Base-by-base conservation (phyloP, 2,329 filamentous ascomycete genomes). In the Fusarium camptoceras region DNA sequence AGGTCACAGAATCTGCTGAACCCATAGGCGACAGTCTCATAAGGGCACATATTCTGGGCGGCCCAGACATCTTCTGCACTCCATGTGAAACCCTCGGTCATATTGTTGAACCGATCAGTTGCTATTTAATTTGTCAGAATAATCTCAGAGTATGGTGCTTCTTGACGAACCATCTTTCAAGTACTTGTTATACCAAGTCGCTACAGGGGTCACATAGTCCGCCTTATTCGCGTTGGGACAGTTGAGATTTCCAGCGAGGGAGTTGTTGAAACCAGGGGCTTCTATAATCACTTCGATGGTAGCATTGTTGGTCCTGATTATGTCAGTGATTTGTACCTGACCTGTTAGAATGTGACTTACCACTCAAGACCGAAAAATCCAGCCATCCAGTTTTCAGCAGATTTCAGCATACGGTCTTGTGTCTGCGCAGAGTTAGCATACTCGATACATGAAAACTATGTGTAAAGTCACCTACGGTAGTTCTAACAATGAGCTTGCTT, bases 331-430 rank as follows among this genome's bases (percentile, higher is more conserved):
- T 10, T 30, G n/a, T 20, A 25, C 8, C 20, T 15, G 24, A 20
- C 12, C n/a, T 12, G 22, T 30, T 9, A 14, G 8, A 11, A 12
- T 6, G 15, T 3, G 22, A 27, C 79, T 31, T 73, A 84, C 83
- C 91, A 94, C 48, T 91, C 87, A 0, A 93, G 84, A 1, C 92
- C 92, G 75, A 94, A 94, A 81, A 94, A 94, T 1, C 92, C 92
- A 8, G 91, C 90, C 76, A 94, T 81, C 79, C 93, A 94, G 78
- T 94, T 91, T 78, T 94, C 91, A 5, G 91, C 91, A 41, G 87
- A 91, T 77, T 94, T 90, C 24, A 91, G 82, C 92, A 94, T 94
- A 25, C 92, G 88, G 75, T 92, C 89, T 76, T 94, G 91, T 2
- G 91, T 92, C 82, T 84, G 34, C 3, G 18, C 2, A n/a, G 1